These are phyloP conservation scores for Lachnellula subtilissima DNA, from an alignment of 2,329 filamentous ascomycete genomes.

Conservation along the genomic window DNA sequence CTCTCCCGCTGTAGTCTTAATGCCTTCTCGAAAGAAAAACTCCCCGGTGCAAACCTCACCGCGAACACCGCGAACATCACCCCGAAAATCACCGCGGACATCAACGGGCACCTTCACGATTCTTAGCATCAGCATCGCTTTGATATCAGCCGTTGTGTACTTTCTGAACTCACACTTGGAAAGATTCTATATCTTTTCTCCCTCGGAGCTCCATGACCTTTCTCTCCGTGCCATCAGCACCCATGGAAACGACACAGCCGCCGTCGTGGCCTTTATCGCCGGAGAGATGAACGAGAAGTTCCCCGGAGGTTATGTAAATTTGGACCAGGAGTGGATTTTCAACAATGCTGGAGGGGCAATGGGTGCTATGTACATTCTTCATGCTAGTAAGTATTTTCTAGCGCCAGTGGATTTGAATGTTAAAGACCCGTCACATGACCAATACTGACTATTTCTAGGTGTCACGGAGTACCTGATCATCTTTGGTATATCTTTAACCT, in stretches of 20 bases:
- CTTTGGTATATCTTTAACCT: conserved; percentile 49
- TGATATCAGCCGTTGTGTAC: conserved; percentile 51
- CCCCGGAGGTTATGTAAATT: conserved; percentile 53
- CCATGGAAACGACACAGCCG: conserved; percentile 71
- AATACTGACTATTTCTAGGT: conserved; percentile 36
- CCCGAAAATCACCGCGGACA: conserved; percentile 3
- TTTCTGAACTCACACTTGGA: conserved; percentile 49
- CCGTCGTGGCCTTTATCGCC: conserved; percentile 66
- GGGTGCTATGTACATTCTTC: conserved; percentile 87
- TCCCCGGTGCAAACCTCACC: neutral
- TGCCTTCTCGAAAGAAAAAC: no score
- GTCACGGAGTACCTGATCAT: conserved; percentile 88
- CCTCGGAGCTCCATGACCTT: conserved; percentile 62
- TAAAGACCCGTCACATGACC: conserved; percentile 1
- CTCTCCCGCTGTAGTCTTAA: no score
- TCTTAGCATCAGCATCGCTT: conserved; percentile 49
- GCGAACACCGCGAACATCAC: neutral
- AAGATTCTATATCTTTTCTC: conserved; percentile 70
- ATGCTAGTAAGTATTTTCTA: conserved; percentile 60
- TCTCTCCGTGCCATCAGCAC: conserved; percentile 59
- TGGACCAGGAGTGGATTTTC: conserved; percentile 79
- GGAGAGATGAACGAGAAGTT: conserved; percentile 55
- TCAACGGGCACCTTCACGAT: conserved; percentile 36
- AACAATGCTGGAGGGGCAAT: conserved; percentile 90
- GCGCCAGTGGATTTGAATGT: neutral